These are phyloP conservation scores for Daedalea quercina DNA, from an alignment of 768 basidiomycete genomes.

Conservation along the genomic window DNA sequence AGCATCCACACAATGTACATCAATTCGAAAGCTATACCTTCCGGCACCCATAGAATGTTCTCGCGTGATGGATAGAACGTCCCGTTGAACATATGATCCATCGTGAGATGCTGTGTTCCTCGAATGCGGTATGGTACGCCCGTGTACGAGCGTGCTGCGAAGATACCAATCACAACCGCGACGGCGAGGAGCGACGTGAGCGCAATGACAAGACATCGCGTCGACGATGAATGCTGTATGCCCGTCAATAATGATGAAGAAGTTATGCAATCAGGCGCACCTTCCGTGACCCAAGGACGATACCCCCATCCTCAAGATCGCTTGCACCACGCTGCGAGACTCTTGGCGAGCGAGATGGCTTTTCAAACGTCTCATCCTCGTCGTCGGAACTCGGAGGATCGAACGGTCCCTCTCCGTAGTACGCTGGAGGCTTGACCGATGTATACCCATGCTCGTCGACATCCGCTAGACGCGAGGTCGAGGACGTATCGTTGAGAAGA, in stretches of 20 bases:
- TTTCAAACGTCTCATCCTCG: conserved; percentile 50
- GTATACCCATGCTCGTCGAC: neutral
- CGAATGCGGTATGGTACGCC: conserved; percentile 43
- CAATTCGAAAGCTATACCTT: conserved; percentile 46
- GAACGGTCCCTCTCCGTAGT: conserved; percentile 75
- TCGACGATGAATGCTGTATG: conserved; percentile 40
- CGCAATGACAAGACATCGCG: conserved; percentile 56
- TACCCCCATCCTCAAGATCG: conserved; percentile 21
- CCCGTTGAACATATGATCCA: conserved; percentile 92
- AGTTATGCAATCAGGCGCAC: conserved; percentile 24
- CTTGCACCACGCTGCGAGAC: conserved; percentile 20
- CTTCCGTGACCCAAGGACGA: conserved; percentile 30
- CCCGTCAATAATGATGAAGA: neutral
- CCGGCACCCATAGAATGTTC: conserved; percentile 78
- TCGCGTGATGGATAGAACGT: conserved; percentile 56
- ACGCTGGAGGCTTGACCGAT: conserved; percentile 25
- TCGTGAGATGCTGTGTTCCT: conserved; percentile 62
- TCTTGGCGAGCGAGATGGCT: conserved; percentile 27
- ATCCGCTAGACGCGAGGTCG: neutral
- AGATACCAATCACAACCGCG: conserved; percentile 64
- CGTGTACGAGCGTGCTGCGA: conserved; percentile 71
- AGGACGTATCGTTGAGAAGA: neutral
- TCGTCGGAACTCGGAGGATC: conserved; percentile 77
- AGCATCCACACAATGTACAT: neutral
- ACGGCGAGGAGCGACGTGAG: conserved; percentile 54